Base-by-base conservation (phyloP, 2,329 filamentous ascomycete genomes). In the Orbilia brochopaga region DNA sequence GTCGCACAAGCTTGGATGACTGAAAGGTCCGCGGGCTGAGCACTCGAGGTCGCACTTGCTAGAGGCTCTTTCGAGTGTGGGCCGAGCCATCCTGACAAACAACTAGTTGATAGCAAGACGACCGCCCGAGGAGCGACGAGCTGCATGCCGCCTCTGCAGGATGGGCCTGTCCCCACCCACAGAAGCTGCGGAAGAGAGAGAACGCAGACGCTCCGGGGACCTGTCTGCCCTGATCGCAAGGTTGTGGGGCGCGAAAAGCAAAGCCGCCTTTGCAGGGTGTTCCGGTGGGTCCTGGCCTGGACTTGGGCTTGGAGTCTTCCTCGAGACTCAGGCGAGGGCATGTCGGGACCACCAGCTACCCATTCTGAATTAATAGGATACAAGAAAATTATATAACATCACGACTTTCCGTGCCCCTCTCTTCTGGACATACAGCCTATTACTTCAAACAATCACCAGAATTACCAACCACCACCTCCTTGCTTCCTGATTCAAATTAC, bases 41-140 rank as follows among this genome's bases (percentile, higher is more conserved):
- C 44, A 48, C 17, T 37, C 10, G 17, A 10, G 44, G 44, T 19
- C 44, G 44, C 44, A 48, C n/a, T 48, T 48, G 44, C 44, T 19
- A 48, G 44, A 48, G 44, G 44, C 44, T 48, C 44, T 48, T 48
- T 21, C n/a, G 2, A 44, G 17, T 2, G 19, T 23, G n/a, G 44
- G 44, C 44, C 44, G 13, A 42, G 37, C 37, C 37, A 13, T 42
- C 15, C 37, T 13, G 4, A 42, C 2, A 5, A 17, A 19, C 44
- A 10, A 17, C 15, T 3, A 17, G 44, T 19, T 19, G 19, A 48
- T 19, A 19, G 44, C 44, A 19, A 17, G n/a, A 42, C 37, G 13
- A 4, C 4, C 5, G 37, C 37, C 37, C 37, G 37, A 42, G 37
- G 37, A 17, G 37, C 37, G 37, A 42, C 37, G 37, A 17, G 5